These are phyloP conservation scores for Rosa chinensis DNA, from an alignment of 306 rosid genomes.

Conservation along the genomic window DNA sequence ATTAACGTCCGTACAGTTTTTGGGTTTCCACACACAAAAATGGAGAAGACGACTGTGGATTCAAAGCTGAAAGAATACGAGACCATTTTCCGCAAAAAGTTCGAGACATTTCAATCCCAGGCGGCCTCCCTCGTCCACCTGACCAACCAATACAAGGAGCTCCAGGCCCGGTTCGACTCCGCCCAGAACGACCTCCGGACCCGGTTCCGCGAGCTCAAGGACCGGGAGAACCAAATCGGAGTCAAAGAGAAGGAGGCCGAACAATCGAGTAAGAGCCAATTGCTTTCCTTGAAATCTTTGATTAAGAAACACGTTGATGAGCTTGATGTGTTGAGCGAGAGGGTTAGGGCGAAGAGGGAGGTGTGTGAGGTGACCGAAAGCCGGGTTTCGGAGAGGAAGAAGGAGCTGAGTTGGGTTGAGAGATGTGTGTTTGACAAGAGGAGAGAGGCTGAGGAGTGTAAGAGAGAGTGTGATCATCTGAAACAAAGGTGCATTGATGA, in stretches of 20 bases:
- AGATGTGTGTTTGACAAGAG: not conserved
- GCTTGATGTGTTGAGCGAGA: constrained; percentile 26
- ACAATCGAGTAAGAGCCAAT: not conserved
- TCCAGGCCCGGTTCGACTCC: not conserved
- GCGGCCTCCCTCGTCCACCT: not conserved
- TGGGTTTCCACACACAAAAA: not conserved
- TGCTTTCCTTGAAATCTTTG: not conserved
- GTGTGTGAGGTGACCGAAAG: constrained; percentile 13
- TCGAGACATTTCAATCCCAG: not conserved
- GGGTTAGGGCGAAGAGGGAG: constrained; percentile 19
- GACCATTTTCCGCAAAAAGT: not conserved
- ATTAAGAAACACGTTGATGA: constrained; percentile 21
- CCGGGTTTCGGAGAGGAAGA: not conserved
- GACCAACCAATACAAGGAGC: not conserved
- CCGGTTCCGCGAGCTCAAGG: not conserved
- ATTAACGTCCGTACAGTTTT: too few relatives aligned
- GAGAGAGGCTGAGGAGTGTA: too few relatives aligned
- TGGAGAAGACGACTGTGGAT: not conserved
- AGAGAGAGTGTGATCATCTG: not conserved
- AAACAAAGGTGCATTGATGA: not conserved
- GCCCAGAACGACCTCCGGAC: not conserved
- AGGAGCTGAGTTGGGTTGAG: not conserved
- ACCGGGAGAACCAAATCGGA: not conserved
- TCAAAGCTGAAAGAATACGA: too few relatives aligned
- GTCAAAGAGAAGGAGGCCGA: not conserved